Evolutionary conservation across 257 asterid genomes (phyloP).

Genomic region (Agastache rugosa): DNA sequence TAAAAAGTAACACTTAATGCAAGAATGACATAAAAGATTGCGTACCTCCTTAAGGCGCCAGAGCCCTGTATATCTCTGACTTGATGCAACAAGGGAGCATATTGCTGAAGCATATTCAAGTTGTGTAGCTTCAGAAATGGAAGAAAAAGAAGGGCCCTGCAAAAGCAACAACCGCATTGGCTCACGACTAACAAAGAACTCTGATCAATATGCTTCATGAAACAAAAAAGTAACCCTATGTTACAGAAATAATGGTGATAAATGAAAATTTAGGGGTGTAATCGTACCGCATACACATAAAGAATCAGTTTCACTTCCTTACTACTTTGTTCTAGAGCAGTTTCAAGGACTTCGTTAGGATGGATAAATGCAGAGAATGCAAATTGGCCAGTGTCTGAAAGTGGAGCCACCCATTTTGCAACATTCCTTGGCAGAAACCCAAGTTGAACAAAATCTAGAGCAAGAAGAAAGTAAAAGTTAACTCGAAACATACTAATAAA

Average conservation of each 20-base stretch:
- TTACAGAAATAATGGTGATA: constrained; percentile 6
- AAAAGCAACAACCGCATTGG: constrained; percentile 31
- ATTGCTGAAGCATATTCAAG: constrained; percentile 61
- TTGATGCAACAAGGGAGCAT: constrained; percentile 76
- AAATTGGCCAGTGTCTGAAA: constrained; percentile 72
- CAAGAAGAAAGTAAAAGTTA: constrained; percentile 36
- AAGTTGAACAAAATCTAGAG: constrained; percentile 70
- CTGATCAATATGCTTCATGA: constrained; percentile 29
- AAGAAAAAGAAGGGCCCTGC: constrained; percentile 77
- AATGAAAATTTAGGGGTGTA: constrained; percentile 24
- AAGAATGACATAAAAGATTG: background rate
- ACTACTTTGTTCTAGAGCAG: constrained; percentile 83
- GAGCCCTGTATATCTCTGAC: constrained; percentile 77
- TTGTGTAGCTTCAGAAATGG: constrained; percentile 48
- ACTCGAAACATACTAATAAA: constrained; percentile 23
- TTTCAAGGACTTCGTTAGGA: constrained; percentile 77
- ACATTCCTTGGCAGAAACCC: constrained; percentile 82
- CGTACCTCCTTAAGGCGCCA: constrained; percentile 93
- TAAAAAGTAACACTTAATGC: background rate
- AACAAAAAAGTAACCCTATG: constrained; percentile 24
- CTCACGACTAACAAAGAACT: constrained; percentile 24
- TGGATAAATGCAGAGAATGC: constrained; percentile 79
- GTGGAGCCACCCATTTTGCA: constrained; percentile 89
- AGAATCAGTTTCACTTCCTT: constrained; percentile 68
- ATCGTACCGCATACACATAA: constrained; percentile 68